phyloP scores from a whole-genome alignment of 345 rosid species.

The Eucalyptus dawsonii region DNA sequence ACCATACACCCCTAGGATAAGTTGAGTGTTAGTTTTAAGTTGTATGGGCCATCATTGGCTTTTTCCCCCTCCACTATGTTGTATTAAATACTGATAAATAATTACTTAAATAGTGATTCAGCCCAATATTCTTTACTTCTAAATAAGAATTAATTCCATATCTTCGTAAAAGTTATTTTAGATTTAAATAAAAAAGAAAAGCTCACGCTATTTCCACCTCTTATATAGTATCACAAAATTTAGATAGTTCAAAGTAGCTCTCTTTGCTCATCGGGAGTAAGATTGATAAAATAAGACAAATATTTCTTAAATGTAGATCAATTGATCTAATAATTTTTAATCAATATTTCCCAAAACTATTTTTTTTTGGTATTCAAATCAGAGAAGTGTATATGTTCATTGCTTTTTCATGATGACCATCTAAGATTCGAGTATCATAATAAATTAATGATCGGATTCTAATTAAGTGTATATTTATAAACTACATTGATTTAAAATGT shows the following conservation, averaged over 20 bases:
- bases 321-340: not conserved
- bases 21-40: not conserved
- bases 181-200: not conserved
- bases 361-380: not conserved
- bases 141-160: not conserved
- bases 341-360: not conserved
- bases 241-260: not conserved
- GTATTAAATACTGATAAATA: not conserved
- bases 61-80: not conserved
- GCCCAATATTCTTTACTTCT: not conserved
- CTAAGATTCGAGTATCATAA: not conserved
- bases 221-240: not conserved
- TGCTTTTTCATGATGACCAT: fast-evolving
- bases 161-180: not conserved
- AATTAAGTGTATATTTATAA: not conserved
- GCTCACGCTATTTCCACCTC: fast-evolving
- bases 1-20: not conserved
- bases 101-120: not conserved
- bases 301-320: not conserved
- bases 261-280: not conserved
- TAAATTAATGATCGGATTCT: not conserved
- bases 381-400: not conserved
- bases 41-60: not conserved
- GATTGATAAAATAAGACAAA: not conserved
- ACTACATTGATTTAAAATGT: fast-evolving